Evolutionary conservation across 805 yeast species (phyloP), one percentile per base, ranked within the genome.

Genomic region (Saccharomycopsis sp.): DNA sequence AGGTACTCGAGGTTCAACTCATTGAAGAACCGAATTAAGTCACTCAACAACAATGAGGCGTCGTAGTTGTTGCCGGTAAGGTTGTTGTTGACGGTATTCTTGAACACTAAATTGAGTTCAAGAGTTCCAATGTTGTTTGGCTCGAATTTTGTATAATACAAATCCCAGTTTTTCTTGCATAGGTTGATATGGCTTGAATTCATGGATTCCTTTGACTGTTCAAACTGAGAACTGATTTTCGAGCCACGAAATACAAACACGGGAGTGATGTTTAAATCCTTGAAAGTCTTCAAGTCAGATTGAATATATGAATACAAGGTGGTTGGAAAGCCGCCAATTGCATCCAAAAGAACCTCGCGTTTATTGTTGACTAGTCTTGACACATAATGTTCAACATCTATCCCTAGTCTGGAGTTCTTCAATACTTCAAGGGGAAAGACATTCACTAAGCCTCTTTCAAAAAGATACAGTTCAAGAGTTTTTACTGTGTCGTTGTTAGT

Each of bases 241-340:
- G 83, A 73, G 1, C 97, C 97, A 2, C 84, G 78, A 58, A 91
- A 83, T 5, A 91, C 85, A 68, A 89, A 91, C 15, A 90, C 71
- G 0, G 96, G 96, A n/a, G 82, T 85, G 58, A 91, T 81, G 54
- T 82, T 79, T 61, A 76, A 77, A 55, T 81, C 83, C 53, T 76
- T 73, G 67, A 91, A 82, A 1, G 78, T 76, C 50, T 76, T 75
- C 54, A 90, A 72, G 66, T 90, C 95, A 1, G 82, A 70, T 55
- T 82, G 83, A 52, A 89, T 71, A 64, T 76, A 76, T 59, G 73
- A 72, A 57, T 74, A 76, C 61, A 90, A 71, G 2, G 89, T 79
- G 52, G 79, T 69, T 1, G 96, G 96, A 57, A 85, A 79, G 0
- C 96, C 96, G 23, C 96, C 96, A 62, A 87, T 78, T 8, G 94